phyloP scores from a whole-genome alignment of 257 asterid genomes.

The Avicennia marina region DNA sequence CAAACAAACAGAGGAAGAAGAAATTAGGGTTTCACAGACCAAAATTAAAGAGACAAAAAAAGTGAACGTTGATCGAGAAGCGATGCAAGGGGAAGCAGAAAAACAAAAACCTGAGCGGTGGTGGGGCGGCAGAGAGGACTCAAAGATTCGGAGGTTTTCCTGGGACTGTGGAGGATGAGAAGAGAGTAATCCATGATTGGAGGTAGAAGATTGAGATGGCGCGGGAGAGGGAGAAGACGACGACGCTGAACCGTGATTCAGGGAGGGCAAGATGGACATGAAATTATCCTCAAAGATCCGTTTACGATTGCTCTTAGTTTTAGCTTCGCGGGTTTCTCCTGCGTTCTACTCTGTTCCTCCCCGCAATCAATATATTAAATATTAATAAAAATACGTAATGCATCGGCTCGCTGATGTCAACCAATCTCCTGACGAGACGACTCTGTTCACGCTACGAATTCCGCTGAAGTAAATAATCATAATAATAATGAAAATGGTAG shows the following conservation, averaged over 20 bases:
- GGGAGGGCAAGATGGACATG: constrained; percentile 88
- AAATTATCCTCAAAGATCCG: no score
- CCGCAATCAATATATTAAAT: no score
- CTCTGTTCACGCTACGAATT: no score
- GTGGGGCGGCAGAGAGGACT: constrained; percentile 26
- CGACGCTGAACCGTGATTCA: constrained; percentile 47
- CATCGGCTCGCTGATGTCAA: no score
- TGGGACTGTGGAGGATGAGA: constrained; percentile 11
- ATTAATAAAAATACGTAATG: no score
- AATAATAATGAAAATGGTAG: no score
- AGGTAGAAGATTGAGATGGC: constrained; percentile 24
- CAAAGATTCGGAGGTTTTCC: constrained; percentile 26
- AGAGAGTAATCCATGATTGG: constrained; percentile 44
- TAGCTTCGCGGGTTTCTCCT: no score
- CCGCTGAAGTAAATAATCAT: no score
- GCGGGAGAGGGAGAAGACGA: constrained; percentile 38
- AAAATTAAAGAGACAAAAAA: background rate
- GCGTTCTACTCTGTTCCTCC: no score
- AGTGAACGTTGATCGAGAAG: background rate
- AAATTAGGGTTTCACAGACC: constrained; percentile 18
- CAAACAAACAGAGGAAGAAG: background rate
- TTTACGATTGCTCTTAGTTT: no score
- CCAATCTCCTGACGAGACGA: no score
- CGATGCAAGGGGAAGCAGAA: background rate
- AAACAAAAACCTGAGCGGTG: constrained; percentile 36